These are phyloP conservation scores for Trichoderma breve DNA, from an alignment of 2,329 filamentous ascomycete genomes.

Conservation along the genomic window DNA sequence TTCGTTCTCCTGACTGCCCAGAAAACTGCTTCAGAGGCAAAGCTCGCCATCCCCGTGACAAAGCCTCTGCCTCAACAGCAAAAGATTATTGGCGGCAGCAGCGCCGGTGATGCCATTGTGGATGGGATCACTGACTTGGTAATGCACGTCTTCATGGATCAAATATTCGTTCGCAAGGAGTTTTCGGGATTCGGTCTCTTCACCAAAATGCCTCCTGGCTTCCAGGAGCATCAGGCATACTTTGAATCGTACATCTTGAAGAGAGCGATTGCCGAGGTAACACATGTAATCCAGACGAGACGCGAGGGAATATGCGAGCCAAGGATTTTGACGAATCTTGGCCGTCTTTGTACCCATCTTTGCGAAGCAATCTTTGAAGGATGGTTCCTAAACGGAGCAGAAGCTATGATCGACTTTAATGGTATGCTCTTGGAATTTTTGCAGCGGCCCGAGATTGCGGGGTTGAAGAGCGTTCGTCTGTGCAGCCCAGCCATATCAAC, in stretches of 20 bases:
- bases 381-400: constrained; percentile 89
- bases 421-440: constrained; percentile 85
- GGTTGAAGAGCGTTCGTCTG: constrained; percentile 82
- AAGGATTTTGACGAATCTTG: constrained; percentile 80
- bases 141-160: constrained; percentile 78
- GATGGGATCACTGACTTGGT: constrained; percentile 76
- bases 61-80: constrained; percentile 39
- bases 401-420: constrained; percentile 78
- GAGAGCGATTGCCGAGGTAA: constrained; percentile 69
- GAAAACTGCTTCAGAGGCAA: constrained; percentile 55
- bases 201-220: constrained; percentile 84
- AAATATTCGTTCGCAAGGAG: constrained; percentile 82
- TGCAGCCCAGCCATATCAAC: constrained; percentile 79
- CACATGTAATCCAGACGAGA: constrained; percentile 67
- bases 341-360: constrained; percentile 75
- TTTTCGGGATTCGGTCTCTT: constrained; percentile 86
- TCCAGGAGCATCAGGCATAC: constrained; percentile 90
- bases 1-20: constrained; percentile 84
- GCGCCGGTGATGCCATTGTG: constrained; percentile 66
- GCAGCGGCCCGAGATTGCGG: constrained; percentile 77
- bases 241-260: constrained; percentile 88
- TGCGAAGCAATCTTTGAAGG: constrained; percentile 92
- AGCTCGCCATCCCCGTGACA: constrained; percentile 55
- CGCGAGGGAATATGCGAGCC: constrained; percentile 75
- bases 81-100: constrained; percentile 48